These are phyloP conservation scores for Coemansia sp. DNA, from an alignment of 192 early-diverging fungal genomes.

Conservation along the genomic window DNA sequence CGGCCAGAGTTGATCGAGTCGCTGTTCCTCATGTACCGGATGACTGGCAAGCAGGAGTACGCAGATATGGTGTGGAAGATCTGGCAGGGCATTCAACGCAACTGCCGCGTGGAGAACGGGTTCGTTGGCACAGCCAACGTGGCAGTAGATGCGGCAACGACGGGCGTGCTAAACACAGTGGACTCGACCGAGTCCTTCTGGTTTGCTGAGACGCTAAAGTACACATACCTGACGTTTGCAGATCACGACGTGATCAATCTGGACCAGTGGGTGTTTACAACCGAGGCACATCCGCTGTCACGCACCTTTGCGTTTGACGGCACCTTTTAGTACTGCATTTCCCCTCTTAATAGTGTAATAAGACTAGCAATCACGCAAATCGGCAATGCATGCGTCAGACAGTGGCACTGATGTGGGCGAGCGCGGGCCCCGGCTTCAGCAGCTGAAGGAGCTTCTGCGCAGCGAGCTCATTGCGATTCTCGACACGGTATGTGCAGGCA, in stretches of 20 bases:
- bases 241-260: conserved; percentile 67
- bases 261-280: conserved; percentile 90
- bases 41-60: conserved; percentile 67
- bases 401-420: conserved; percentile 2
- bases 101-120: conserved; percentile 63
- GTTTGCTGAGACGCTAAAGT: conserved; percentile 91
- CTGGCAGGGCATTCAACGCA: conserved; percentile 68
- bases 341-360: neutral
- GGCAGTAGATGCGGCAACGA: conserved; percentile 23
- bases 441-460: conserved; percentile 44
- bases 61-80: conserved; percentile 73
- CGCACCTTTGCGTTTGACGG: conserved; percentile 40
- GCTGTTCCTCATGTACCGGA: conserved; percentile 69
- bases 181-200: conserved; percentile 72
- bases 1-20: conserved; percentile 78
- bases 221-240: conserved; percentile 84
- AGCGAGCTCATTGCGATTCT: conserved; percentile 51
- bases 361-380: neutral
- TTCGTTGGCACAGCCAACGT: conserved; percentile 60
- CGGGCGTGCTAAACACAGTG: conserved; percentile 31
- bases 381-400: conserved; percentile 1
- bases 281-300: conserved; percentile 87
- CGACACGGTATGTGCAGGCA: conserved; percentile 31
- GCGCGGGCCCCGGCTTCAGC: conserved; percentile 23
- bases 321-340: conserved; percentile 19